phyloP scores from a whole-genome alignment of 352 stramenopile genomes.

The Phytophthora megakarya region DNA sequence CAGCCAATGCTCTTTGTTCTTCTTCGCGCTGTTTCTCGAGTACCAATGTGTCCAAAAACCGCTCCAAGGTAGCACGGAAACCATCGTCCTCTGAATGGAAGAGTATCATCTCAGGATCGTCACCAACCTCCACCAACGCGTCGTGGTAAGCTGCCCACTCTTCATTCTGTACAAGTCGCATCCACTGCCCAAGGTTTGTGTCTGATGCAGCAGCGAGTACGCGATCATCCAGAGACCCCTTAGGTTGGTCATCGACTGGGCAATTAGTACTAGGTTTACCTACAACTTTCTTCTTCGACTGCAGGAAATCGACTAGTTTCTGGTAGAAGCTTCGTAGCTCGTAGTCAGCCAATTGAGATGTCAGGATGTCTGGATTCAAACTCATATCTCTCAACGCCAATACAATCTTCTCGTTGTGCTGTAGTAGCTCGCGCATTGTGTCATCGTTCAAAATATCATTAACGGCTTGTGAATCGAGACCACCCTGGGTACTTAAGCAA shows the following conservation, averaged over 20 bases:
- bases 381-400: constrained; percentile 70
- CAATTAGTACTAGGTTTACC: neutral
- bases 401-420: constrained; percentile 53
- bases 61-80: constrained; percentile 41
- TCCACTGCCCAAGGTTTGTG: constrained; percentile 31
- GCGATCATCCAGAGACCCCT: constrained; percentile 42
- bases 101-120: constrained; percentile 69
- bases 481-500: constrained; percentile 40
- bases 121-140: constrained; percentile 61
- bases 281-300: constrained; percentile 15
- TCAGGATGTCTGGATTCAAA: constrained; percentile 55
- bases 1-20: constrained; percentile 14
- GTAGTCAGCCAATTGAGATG: constrained; percentile 49
- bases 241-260: neutral
- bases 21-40: constrained; percentile 32
- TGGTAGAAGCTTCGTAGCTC: constrained; percentile 62
- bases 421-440: constrained; percentile 44
- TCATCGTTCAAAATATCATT: constrained; percentile 57
- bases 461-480: constrained; percentile 44
- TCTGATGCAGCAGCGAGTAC: constrained; percentile 35
- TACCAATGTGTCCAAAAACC: constrained; percentile 42
- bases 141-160: constrained; percentile 43
- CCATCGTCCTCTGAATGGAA: constrained; percentile 63
- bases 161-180: constrained; percentile 22
- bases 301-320: constrained; percentile 49